Conservation (phyloP, 202 grass and related monocot genomes). For the Musa balbisiana region DNA sequence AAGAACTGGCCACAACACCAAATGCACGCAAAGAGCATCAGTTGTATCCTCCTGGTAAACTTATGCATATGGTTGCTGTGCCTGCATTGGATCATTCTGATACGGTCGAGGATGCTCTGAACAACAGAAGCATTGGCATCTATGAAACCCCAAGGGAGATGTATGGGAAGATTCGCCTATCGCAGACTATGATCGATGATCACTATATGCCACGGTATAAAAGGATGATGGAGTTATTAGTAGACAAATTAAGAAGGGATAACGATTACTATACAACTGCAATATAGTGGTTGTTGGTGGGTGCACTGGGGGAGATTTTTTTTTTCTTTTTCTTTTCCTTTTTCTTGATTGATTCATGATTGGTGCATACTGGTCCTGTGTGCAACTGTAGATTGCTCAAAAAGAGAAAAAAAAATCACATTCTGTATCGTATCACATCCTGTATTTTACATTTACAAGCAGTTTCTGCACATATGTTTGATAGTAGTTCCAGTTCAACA, state of each 20-base stretch:
- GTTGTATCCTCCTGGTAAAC: slow-evolving; percentile 83
- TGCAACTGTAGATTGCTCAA: too few relatives aligned
- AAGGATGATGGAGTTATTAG: slow-evolving; percentile 59
- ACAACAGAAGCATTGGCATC: slow-evolving; percentile 45
- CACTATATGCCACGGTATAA: slow-evolving; percentile 96
- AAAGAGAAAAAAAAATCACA: too few relatives aligned
- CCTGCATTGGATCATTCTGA: slow-evolving; percentile 27
- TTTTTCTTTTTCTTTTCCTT: too few relatives aligned
- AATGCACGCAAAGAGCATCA: slow-evolving; percentile 38
- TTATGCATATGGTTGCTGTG: slow-evolving; percentile 79
- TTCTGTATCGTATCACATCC: too few relatives aligned
- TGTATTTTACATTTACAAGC: too few relatives aligned
- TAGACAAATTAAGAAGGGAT: slow-evolving; percentile 50
- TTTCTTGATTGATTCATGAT: background rate
- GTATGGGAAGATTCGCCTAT: slow-evolving; percentile 78
- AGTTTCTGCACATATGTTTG: too few relatives aligned
- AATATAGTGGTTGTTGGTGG: background rate
- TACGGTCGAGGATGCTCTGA: slow-evolving; percentile 24
- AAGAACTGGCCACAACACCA: slow-evolving; percentile 6
- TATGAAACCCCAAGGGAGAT: slow-evolving; percentile 71
- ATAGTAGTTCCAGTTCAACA: too few relatives aligned
- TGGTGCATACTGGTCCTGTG: too few relatives aligned
- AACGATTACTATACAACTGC: slow-evolving; percentile 17
- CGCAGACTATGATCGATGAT: slow-evolving; percentile 66
- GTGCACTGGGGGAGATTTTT: too few relatives aligned